These are phyloP conservation scores for Lentinula boryana DNA, from an alignment of 768 basidiomycete species.

Conservation along the genomic window DNA sequence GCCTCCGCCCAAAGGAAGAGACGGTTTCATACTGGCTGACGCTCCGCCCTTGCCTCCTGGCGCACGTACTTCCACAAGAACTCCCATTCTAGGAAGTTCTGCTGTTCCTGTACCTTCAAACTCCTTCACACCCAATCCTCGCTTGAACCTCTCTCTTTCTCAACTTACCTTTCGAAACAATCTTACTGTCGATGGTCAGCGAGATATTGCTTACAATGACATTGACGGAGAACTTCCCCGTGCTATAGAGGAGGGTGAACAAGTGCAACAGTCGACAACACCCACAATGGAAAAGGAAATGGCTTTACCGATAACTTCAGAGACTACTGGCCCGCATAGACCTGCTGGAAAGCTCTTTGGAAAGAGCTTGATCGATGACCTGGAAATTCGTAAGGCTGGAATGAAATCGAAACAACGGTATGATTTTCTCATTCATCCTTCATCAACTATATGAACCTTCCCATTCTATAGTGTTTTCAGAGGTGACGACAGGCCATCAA, in stretches of 20 bases:
- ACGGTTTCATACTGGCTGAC: slow-evolving; percentile 62
- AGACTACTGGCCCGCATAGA: slow-evolving; percentile 35
- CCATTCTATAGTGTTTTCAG: slow-evolving; percentile 61
- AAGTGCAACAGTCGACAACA: slow-evolving; percentile 40
- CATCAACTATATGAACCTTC: neutral
- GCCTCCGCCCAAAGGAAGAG: slow-evolving; percentile 29
- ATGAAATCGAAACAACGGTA: slow-evolving; percentile 85
- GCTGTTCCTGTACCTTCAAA: slow-evolving; percentile 45
- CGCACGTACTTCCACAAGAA: slow-evolving; percentile 50
- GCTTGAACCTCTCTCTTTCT: slow-evolving; percentile 64
- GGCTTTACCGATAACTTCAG: slow-evolving; percentile 19
- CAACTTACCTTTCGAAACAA: slow-evolving; percentile 86
- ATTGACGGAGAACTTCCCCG: slow-evolving; percentile 58
- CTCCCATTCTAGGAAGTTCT: slow-evolving; percentile 32
- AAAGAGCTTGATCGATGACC: slow-evolving; percentile 84
- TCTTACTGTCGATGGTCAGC: slow-evolving; percentile 61
- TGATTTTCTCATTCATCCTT: slow-evolving; percentile 10
- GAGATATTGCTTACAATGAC: slow-evolving; percentile 57
- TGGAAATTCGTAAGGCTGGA: slow-evolving; percentile 76
- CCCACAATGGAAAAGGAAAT: slow-evolving; percentile 28
- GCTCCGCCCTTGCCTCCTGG: slow-evolving; percentile 76
- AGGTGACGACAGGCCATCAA: slow-evolving; percentile 85
- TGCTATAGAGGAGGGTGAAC: slow-evolving; percentile 75
- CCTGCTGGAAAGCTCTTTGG: slow-evolving; percentile 83
- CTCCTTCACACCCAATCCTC: slow-evolving; percentile 75